These are phyloP conservation scores for Carex parvula DNA, from an alignment of 176 grass and related monocot species.

Conservation along the genomic window DNA sequence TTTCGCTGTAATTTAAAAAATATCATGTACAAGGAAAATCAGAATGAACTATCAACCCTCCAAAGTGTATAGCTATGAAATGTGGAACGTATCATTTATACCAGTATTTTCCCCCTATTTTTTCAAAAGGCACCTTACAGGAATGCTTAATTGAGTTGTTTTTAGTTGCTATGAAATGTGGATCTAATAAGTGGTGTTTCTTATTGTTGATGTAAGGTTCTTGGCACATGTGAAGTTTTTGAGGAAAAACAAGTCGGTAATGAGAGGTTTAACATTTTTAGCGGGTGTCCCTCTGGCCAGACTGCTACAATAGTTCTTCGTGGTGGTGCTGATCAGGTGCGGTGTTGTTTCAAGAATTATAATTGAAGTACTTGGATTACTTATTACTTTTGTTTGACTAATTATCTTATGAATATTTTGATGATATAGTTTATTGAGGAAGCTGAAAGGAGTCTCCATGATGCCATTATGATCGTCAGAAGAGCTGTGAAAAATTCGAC, in stretches of 20 bases:
- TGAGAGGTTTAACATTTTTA: conserved; percentile 95
- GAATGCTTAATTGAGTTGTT: not conserved
- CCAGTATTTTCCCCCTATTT: not conserved
- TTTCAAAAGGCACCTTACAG: not conserved
- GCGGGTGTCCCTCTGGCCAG: conserved; percentile 75
- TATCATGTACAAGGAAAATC: not conserved
- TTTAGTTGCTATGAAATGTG: not conserved
- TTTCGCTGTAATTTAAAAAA: not conserved
- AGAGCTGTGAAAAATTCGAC: conserved; percentile 97
- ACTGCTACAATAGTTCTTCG: conserved; percentile 93
- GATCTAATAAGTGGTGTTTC: not conserved
- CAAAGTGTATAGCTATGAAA: not conserved
- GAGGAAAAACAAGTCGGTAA: conserved; percentile 96
- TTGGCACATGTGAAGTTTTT: conserved; percentile 87
- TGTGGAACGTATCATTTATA: not conserved
- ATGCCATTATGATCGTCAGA: conserved; percentile 98
- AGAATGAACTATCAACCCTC: not conserved
- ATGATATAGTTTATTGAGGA: conserved; percentile 84
- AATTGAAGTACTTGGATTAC: not conserved
- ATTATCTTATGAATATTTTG: conserved; percentile 16
- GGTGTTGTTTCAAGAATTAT: conserved; percentile 7
- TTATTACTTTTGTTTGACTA: not conserved
- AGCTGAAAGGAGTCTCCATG: conserved; percentile 95
- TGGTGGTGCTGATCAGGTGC: conserved; percentile 89
- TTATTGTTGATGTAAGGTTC: conserved; percentile 50